Conservation (phyloP, 768 basidiomycete species). For the Kwoniella dendrophila region DNA sequence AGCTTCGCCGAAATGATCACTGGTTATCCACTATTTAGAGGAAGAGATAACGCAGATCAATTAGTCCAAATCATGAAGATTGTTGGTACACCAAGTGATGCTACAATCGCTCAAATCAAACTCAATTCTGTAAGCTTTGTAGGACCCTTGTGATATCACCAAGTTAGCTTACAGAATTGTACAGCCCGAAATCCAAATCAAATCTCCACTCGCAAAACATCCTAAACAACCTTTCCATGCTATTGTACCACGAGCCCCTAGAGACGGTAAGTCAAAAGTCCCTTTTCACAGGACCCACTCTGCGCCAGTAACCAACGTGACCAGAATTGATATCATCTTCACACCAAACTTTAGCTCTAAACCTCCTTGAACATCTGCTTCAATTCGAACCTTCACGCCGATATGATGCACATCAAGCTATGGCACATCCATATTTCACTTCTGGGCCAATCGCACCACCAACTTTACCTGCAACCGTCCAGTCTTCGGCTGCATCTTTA, state of each 20-base stretch:
- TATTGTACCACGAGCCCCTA: conserved; percentile 52
- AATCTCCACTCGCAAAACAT: conserved; percentile 45
- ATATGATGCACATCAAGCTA: conserved; percentile 85
- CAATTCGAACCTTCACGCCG: conserved; percentile 95
- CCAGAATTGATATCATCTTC: too few relatives aligned
- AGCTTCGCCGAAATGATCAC: conserved; percentile 98
- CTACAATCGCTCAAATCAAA: conserved; percentile 81
- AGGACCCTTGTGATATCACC: too few relatives aligned
- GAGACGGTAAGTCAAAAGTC: conserved; percentile 37
- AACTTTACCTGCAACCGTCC: conserved; percentile 42
- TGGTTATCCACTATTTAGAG: conserved; percentile 93
- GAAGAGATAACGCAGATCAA: conserved; percentile 95
- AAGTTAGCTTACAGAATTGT: conserved; percentile 2
- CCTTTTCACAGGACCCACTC: neutral
- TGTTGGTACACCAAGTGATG: conserved; percentile 89
- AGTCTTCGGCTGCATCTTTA: conserved; percentile 42
- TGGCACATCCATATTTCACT: conserved; percentile 85
- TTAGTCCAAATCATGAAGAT: conserved; percentile 97
- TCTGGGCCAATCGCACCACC: conserved; percentile 47
- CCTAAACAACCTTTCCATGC: conserved; percentile 54
- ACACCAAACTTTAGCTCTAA: conserved; percentile 78
- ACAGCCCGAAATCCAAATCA: conserved; percentile 52
- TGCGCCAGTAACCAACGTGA: neutral
- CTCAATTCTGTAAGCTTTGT: conserved; percentile 71
- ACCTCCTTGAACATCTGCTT: conserved; percentile 88